phyloP scores from a whole-genome alignment of 306 rosid genomes.

The Cicer pinnatifidum region DNA sequence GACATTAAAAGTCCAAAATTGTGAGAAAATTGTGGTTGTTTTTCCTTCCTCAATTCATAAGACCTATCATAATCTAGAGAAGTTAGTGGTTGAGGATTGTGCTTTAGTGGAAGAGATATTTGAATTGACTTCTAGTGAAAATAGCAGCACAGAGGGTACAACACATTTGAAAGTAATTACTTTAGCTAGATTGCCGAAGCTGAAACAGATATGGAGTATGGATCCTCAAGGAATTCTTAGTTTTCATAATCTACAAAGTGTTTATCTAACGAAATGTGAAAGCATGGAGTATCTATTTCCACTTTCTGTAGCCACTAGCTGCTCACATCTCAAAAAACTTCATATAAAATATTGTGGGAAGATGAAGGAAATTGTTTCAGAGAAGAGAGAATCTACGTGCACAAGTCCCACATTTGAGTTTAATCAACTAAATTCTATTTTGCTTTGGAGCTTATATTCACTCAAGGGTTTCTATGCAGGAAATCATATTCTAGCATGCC shows the following conservation, averaged over 20 bases:
- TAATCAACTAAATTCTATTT: neutral
- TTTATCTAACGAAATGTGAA: neutral
- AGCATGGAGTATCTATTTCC: conserved; percentile 15
- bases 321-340: neutral
- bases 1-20: neutral
- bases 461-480: conserved; percentile 10
- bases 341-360: neutral
- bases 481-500: neutral
- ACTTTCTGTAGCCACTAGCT: neutral
- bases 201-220: conserved; percentile 7
- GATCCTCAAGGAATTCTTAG: conserved; percentile 7
- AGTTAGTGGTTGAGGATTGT: neutral
- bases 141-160: neutral
- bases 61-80: neutral
- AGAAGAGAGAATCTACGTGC: neutral
- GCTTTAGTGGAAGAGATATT: conserved; percentile 14
- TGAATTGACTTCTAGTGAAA: neutral
- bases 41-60: conserved; percentile 13
- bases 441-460: neutral
- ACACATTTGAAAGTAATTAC: neutral
- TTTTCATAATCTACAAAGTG: neutral
- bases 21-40: conserved; percentile 10
- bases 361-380: neutral
- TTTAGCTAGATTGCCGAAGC: neutral
- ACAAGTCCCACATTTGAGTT: neutral